Conservation (phyloP, 805 yeast genomes). For the Schizosaccharomyces lindneri region DNA sequence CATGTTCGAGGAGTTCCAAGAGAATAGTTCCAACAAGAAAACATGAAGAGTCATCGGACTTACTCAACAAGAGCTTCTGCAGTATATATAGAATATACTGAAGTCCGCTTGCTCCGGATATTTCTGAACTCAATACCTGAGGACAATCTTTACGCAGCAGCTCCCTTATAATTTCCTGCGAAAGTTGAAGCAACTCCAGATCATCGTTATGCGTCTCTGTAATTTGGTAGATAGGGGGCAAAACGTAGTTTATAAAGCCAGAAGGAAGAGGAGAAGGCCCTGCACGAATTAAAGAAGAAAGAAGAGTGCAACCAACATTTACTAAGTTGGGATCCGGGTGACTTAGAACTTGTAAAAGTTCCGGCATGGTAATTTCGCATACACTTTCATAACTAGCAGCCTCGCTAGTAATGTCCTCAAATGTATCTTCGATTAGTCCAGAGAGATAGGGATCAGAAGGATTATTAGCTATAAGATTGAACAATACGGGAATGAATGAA, state of each 20-base stretch:
- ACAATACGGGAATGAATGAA: background rate
- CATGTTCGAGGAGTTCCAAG: background rate
- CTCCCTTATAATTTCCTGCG: background rate
- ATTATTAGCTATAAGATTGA: background rate
- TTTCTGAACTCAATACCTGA: background rate
- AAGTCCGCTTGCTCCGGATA: background rate
- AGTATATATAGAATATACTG: background rate
- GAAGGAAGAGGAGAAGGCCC: background rate
- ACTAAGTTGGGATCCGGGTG: background rate
- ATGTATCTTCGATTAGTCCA: background rate
- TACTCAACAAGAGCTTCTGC: background rate
- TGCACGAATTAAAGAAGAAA: background rate
- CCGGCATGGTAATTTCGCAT: background rate
- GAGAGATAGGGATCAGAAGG: background rate
- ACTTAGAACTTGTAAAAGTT: background rate
- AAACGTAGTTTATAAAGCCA: background rate
- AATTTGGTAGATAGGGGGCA: background rate
- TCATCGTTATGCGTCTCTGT: background rate
- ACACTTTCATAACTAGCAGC: background rate
- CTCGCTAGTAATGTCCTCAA: background rate
- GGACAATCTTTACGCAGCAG: background rate
- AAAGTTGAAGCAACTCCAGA: background rate
- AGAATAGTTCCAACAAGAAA: background rate
- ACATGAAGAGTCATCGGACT: background rate
- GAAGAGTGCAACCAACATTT: background rate